Percentiles rank a stretch among this genome's conserved stretches.
Evolutionary conservation across 352 stramenopile genomes (phyloP).

Genomic region (Pythium aristosporum): DNA sequence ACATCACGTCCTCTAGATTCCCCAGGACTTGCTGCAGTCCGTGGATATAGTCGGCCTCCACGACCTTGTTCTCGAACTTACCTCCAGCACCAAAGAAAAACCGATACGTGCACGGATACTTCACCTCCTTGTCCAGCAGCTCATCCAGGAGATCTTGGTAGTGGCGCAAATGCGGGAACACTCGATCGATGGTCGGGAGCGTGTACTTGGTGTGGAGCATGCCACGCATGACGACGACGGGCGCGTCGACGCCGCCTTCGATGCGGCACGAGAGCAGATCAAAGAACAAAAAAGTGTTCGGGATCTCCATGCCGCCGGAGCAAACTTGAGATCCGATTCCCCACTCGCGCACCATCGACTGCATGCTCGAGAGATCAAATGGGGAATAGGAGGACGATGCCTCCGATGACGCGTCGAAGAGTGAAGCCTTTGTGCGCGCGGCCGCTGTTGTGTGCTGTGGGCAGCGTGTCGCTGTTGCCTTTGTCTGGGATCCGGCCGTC

Average conservation of each 20-base stretch:
- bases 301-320: neutral
- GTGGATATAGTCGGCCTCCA: slow-evolving; percentile 36
- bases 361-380: slow-evolving; percentile 2
- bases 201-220: slow-evolving; percentile 46
- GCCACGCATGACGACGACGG: slow-evolving; percentile 25
- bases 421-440: neutral
- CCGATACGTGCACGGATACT: slow-evolving; percentile 36
- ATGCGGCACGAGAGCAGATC: slow-evolving; percentile 21
- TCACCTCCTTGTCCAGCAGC: slow-evolving; percentile 43
- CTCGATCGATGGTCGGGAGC: slow-evolving; percentile 38
- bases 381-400: neutral
- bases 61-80: slow-evolving; percentile 26
- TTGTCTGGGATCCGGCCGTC: neutral
- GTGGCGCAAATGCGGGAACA: slow-evolving; percentile 42
- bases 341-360: neutral
- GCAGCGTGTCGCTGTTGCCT: neutral
- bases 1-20: slow-evolving; percentile 34
- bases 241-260: slow-evolving; percentile 3
- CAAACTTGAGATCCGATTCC: neutral
- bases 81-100: slow-evolving; percentile 43
- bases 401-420: neutral
- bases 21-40: slow-evolving; percentile 41
- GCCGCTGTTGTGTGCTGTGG: too few relatives aligned
- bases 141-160: slow-evolving; percentile 44
- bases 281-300: slow-evolving; percentile 18